Conservation (phyloP, 805 yeast species). For the Metschnikowia anglica region DNA sequence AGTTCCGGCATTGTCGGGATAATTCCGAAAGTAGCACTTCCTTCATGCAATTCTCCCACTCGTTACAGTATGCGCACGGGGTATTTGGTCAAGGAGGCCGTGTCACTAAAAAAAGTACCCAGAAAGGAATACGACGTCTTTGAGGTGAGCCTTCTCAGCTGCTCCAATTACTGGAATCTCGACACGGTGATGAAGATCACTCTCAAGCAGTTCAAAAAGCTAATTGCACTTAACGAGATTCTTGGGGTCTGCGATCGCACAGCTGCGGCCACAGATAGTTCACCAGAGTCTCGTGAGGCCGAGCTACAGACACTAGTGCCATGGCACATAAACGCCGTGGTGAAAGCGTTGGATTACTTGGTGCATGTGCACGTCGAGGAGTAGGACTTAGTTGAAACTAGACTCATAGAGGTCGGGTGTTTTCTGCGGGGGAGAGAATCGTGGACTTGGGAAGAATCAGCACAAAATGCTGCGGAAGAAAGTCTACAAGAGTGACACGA, state of each 20-base stretch:
- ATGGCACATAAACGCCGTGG: conserved; percentile 72
- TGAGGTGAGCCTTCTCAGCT: conserved; percentile 69
- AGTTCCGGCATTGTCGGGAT: conserved; percentile 55
- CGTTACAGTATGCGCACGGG: conserved; percentile 72
- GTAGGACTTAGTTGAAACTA: background rate
- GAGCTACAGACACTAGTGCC: conserved; percentile 48
- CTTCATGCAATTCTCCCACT: conserved; percentile 68
- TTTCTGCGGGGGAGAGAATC: background rate
- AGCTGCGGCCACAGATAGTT: conserved; percentile 6
- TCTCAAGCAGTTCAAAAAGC: conserved; percentile 59
- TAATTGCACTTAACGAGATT: conserved; percentile 46
- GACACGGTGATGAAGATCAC: conserved; percentile 54
- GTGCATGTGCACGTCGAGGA: conserved; percentile 53
- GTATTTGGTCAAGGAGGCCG: conserved; percentile 49
- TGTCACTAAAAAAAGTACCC: conserved; percentile 5
- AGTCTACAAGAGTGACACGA: no score
- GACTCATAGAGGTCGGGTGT: no score
- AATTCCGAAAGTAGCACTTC: conserved; percentile 58
- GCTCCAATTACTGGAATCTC: conserved; percentile 65
- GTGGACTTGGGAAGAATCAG: background rate
- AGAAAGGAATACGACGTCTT: conserved; percentile 35
- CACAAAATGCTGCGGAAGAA: no score
- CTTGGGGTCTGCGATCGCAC: conserved; percentile 28
- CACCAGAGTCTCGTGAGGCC: conserved; percentile 2
- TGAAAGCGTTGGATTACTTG: conserved; percentile 55